phyloP scores from a whole-genome alignment of 352 stramenopile genomes.

The Globisporangium radiosum region DNA sequence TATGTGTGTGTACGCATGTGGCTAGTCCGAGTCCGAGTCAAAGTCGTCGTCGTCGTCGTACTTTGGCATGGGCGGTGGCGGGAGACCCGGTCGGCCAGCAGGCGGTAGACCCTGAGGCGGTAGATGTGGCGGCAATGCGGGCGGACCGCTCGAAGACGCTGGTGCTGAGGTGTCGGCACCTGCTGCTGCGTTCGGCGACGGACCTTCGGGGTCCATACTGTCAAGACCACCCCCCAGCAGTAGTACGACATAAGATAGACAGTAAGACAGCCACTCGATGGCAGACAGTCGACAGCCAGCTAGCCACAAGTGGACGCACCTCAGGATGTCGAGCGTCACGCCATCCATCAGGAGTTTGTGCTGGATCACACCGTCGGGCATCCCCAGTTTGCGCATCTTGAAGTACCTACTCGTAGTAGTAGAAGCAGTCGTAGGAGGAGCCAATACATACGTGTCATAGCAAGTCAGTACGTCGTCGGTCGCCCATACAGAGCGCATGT shows the following conservation, averaged over 20 bases:
- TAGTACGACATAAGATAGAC: too few species aligned
- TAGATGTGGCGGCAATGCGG: slow-evolving; percentile 9
- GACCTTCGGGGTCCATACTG: slow-evolving; percentile 76
- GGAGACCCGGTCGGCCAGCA: slow-evolving; percentile 31
- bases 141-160: background rate
- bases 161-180: slow-evolving; percentile 12
- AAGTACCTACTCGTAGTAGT: slow-evolving; percentile 51
- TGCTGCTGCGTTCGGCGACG: slow-evolving; percentile 43
- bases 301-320: slow-evolving; percentile 11
- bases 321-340: slow-evolving; percentile 64
- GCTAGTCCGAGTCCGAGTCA: slow-evolving; percentile 35
- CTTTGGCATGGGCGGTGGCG: slow-evolving; percentile 32
- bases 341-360: slow-evolving; percentile 81
- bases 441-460: too few species aligned
- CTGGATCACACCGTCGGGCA: slow-evolving; percentile 72
- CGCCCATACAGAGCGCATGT: background rate
- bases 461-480: too few species aligned
- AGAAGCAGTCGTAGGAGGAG: background rate
- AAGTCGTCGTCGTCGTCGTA: slow-evolving; percentile 46
- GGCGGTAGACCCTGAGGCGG: slow-evolving; percentile 12
- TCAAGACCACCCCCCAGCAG: too few species aligned
- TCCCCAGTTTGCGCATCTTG: slow-evolving; percentile 76
- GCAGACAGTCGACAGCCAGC: background rate
- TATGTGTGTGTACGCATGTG: background rate
- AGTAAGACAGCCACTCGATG: too few species aligned